Percentiles rank a stretch among this genome's conserved stretches.
These are phyloP conservation scores for Coemansia sp. DNA, from an alignment of 192 early-diverging fungal genomes.

Conservation along the genomic window DNA sequence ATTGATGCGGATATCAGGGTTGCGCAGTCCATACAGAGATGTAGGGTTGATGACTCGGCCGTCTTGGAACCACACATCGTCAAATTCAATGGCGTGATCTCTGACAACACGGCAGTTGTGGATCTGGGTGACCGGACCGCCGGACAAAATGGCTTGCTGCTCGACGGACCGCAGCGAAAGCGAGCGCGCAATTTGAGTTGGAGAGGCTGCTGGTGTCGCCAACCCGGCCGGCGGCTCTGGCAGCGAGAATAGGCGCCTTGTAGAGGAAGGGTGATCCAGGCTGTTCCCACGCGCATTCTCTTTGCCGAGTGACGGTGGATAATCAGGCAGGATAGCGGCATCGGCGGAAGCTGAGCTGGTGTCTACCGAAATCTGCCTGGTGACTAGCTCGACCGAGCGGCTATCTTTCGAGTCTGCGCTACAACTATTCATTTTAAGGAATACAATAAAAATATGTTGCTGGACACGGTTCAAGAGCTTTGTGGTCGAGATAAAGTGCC, in stretches of 20 bases:
- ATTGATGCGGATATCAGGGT: constrained; percentile 60
- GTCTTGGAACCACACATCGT: constrained; percentile 66
- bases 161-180: constrained; percentile 2
- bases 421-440: not conserved
- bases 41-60: constrained; percentile 69
- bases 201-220: constrained; percentile 6
- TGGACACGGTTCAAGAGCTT: not conserved
- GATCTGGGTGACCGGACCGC: constrained; percentile 56
- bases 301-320: not conserved
- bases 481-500: no score
- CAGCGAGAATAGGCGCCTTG: constrained; percentile 14
- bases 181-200: not conserved
- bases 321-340: not conserved
- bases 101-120: constrained; percentile 65
- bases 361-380: not conserved
- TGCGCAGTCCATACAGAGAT: constrained; percentile 57
- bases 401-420: not conserved
- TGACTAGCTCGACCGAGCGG: not conserved
- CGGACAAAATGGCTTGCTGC: constrained; percentile 10
- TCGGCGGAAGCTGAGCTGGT: not conserved
- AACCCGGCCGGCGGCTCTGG: constrained; percentile 22
- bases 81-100: constrained; percentile 58
- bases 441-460: not conserved
- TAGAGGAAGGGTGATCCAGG: no score
- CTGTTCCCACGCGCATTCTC: no score